Evolutionary conservation across 495 filamentous ascomycete genomes (phyloP).

Genomic region (Aspergillus saccharolyticus): DNA sequence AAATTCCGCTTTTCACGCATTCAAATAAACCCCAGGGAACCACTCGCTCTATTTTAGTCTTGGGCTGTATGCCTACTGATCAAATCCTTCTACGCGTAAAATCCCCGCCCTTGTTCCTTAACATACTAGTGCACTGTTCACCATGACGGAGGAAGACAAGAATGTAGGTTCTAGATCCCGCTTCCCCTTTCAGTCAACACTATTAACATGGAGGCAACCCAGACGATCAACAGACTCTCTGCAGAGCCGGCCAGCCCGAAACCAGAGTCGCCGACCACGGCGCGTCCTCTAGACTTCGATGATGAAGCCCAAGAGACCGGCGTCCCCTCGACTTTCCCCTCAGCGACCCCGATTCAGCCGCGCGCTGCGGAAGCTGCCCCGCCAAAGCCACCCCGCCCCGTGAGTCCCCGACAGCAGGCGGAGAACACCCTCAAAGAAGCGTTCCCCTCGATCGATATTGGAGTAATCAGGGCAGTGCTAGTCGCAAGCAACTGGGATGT

Average conservation of each 20-base stretch:
- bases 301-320: conserved; percentile 71
- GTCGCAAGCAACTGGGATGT: conserved; percentile 79
- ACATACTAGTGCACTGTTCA: conserved; percentile 3
- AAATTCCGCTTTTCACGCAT: conserved; percentile 5
- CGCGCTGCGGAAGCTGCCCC: conserved; percentile 51
- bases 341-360: conserved; percentile 32
- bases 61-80: neutral
- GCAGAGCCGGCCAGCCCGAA: conserved; percentile 32
- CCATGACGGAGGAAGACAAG: conserved; percentile 41
- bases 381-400: conserved; percentile 81
- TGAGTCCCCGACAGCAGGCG: conserved; percentile 74
- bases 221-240: conserved; percentile 32
- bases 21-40: conserved; percentile 1
- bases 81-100: neutral
- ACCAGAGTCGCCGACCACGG: conserved; percentile 82
- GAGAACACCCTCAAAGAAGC: conserved; percentile 89
- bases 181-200: conserved; percentile 2
- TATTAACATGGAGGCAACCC: conserved; percentile 20
- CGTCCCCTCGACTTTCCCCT: conserved; percentile 30
- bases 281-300: conserved; percentile 76
- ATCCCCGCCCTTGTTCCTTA: neutral
- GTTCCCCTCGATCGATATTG: conserved; percentile 76
- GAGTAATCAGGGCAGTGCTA: conserved; percentile 85
- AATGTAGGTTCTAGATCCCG: conserved; percentile 26
- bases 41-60: neutral